Conservation (phyloP, 1,284 basidiomycete genomes). For the Leccinum cinnamomeum region DNA sequence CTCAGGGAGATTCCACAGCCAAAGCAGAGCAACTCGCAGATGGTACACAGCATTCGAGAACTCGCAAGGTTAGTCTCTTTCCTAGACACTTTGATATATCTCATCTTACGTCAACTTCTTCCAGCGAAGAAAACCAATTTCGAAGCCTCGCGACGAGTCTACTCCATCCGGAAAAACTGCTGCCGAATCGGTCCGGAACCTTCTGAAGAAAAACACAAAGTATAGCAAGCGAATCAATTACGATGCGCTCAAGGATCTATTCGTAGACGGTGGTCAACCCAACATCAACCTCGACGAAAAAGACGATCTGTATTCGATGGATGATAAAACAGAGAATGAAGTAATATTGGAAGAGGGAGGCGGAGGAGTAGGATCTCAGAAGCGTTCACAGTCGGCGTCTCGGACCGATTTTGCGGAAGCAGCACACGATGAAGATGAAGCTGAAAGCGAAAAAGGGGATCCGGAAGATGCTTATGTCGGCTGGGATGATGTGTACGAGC, state of each 20-base stretch:
- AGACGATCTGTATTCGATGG: slow-evolving; percentile 39
- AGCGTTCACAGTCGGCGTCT: slow-evolving; percentile 14
- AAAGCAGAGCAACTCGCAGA: slow-evolving; percentile 63
- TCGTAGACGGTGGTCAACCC: slow-evolving; percentile 50
- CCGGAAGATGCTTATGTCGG: slow-evolving; percentile 26
- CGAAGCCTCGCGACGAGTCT: slow-evolving; percentile 71
- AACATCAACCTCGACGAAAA: slow-evolving; percentile 39
- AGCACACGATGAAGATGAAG: slow-evolving; percentile 27
- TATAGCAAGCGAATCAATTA: slow-evolving; percentile 92
- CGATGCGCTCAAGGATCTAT: slow-evolving; percentile 77
- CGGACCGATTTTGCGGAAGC: slow-evolving; percentile 12
- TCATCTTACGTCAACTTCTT: slow-evolving; percentile 2
- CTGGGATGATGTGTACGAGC: slow-evolving; percentile 46
- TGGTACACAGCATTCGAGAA: slow-evolving; percentile 50
- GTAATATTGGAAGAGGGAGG: slow-evolving; percentile 49
- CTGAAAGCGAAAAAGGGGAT: slow-evolving; percentile 37
- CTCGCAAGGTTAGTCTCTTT: slow-evolving; percentile 70
- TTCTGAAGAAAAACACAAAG: slow-evolving; percentile 79
- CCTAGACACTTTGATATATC: slow-evolving; percentile 27
- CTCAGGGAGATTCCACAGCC: slow-evolving; percentile 54
- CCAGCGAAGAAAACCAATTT: slow-evolving; percentile 66
- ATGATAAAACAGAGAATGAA: slow-evolving; percentile 55
- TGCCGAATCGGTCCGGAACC: slow-evolving; percentile 76
- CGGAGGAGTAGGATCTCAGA: slow-evolving; percentile 27
- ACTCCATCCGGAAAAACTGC: slow-evolving; percentile 73